A percentile compares a stretch with the other conserved stretches of the same genome.
Conservation (phyloP, 495 filamentous ascomycete genomes). For the Immersiella caudata region DNA sequence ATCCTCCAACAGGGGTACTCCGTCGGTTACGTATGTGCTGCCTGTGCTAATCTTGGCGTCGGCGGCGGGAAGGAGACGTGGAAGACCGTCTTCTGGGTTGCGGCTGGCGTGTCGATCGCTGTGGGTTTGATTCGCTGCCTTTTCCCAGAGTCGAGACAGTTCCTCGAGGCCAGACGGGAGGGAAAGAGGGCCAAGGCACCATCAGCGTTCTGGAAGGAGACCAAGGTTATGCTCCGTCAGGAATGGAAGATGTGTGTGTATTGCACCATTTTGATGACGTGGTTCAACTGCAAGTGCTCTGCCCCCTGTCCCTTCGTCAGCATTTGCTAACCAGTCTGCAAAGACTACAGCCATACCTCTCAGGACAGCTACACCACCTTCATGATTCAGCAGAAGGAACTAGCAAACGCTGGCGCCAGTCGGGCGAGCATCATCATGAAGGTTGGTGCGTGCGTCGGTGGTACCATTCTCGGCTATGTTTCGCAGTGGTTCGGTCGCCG, state of each 20-base stretch:
- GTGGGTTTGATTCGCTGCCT: slow-evolving; percentile 64
- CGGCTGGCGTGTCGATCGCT: slow-evolving; percentile 62
- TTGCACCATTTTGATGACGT: slow-evolving; percentile 71
- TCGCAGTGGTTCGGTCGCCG: slow-evolving; percentile 74
- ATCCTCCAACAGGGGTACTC: slow-evolving; percentile 79
- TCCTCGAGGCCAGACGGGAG: slow-evolving; percentile 62
- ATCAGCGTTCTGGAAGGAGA: slow-evolving; percentile 62
- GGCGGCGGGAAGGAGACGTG: slow-evolving; percentile 58
- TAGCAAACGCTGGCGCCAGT: slow-evolving; percentile 60
- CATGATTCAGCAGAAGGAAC: slow-evolving; percentile 66
- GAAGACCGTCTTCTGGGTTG: slow-evolving; percentile 66
- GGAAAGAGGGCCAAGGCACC: slow-evolving; percentile 53
- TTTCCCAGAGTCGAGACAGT: slow-evolving; percentile 74
- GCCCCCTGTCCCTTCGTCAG: background rate
- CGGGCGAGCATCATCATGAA: slow-evolving; percentile 76
- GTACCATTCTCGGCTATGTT: slow-evolving; percentile 70
- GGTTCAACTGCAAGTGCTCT: slow-evolving; percentile 50
- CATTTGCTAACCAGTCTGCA: slow-evolving; percentile 8
- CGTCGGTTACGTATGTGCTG: slow-evolving; percentile 73
- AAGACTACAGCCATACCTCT: slow-evolving; percentile 65
- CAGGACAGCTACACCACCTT: slow-evolving; percentile 81
- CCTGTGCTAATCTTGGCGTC: slow-evolving; percentile 68
- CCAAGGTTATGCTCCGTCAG: slow-evolving; percentile 60
- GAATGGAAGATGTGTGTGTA: slow-evolving; percentile 76
- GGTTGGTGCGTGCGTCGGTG: slow-evolving; percentile 71